Conservation (phyloP, 495 filamentous ascomycete species). For the Cudoniella acicularis region DNA sequence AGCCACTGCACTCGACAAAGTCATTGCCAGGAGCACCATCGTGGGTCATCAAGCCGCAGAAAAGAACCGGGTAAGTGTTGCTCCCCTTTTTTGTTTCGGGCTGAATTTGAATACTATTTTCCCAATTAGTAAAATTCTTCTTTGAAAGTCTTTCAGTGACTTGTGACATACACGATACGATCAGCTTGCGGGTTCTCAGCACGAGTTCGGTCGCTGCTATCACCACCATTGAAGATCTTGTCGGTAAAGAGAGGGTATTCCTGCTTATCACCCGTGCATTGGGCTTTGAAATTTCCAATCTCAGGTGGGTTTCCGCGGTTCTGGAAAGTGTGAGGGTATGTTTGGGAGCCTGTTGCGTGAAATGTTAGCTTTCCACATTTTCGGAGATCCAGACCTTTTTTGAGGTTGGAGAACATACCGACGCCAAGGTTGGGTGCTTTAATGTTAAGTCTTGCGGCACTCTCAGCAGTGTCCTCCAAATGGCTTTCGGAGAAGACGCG, state of each 20-base stretch:
- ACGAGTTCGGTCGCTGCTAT: neutral
- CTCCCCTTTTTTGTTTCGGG: neutral
- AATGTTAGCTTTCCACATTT: neutral
- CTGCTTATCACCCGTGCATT: neutral
- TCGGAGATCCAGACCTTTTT: neutral
- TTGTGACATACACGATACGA: neutral
- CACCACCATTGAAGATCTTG: neutral
- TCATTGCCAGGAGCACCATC: neutral
- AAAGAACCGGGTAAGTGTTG: neutral
- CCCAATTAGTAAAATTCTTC: neutral
- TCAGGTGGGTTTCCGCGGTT: neutral
- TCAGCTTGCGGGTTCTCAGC: neutral
- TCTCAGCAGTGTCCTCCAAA: neutral
- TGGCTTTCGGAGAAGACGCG: neutral
- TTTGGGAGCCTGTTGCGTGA: neutral
- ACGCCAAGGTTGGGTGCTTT: neutral
- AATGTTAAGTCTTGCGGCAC: neutral
- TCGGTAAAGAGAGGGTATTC: neutral
- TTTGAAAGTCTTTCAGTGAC: neutral
- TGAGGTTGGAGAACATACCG: neutral
- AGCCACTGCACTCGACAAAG: neutral
- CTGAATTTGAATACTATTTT: neutral
- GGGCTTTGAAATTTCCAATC: neutral
- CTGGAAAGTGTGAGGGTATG: neutral
- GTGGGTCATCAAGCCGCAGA: neutral